These are phyloP conservation scores for Pleurotus tuoliensis DNA, from an alignment of 768 basidiomycete genomes.

Conservation along the genomic window DNA sequence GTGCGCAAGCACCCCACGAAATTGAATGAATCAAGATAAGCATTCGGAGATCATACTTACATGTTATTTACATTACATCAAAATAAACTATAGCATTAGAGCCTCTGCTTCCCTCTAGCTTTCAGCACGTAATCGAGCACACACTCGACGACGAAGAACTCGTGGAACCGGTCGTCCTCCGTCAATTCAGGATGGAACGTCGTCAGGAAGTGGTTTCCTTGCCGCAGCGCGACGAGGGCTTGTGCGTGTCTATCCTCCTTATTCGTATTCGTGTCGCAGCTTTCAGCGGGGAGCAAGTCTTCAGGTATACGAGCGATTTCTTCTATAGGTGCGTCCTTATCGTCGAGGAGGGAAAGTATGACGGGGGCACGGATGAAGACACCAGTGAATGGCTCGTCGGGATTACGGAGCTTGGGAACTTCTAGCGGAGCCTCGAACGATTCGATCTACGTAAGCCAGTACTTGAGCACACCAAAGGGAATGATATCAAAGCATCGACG, in stretches of 20 bases:
- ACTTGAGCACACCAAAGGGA: not conserved
- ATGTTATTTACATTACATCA: not conserved
- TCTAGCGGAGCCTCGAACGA: conserved; percentile 82
- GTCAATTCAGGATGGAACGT: conserved; percentile 96
- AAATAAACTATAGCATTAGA: not conserved
- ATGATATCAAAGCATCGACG: not conserved
- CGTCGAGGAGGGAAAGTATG: conserved; percentile 20
- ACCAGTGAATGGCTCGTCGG: conserved; percentile 65
- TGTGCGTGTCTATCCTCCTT: conserved; percentile 47
- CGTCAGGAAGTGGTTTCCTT: conserved; percentile 81
- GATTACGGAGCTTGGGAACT: conserved; percentile 58
- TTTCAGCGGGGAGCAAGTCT: conserved; percentile 36
- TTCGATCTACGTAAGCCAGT: conserved; percentile 62
- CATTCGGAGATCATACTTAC: not conserved
- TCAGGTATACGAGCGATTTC: conserved; percentile 68
- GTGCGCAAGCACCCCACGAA: too few species aligned
- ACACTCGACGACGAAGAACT: conserved; percentile 81
- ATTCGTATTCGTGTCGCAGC: conserved; percentile 34
- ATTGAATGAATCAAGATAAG: too few species aligned
- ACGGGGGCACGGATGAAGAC: conserved; percentile 95
- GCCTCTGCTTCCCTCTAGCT: conserved; percentile 1
- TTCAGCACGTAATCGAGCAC: conserved; percentile 35
- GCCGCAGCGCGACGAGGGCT: conserved; percentile 79
- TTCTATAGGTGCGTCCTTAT: conserved; percentile 52
- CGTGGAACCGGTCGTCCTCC: conserved; percentile 82